phyloP scores from a whole-genome alignment of 805 yeast species.

The Metschnikowia cerradonensis region DNA sequence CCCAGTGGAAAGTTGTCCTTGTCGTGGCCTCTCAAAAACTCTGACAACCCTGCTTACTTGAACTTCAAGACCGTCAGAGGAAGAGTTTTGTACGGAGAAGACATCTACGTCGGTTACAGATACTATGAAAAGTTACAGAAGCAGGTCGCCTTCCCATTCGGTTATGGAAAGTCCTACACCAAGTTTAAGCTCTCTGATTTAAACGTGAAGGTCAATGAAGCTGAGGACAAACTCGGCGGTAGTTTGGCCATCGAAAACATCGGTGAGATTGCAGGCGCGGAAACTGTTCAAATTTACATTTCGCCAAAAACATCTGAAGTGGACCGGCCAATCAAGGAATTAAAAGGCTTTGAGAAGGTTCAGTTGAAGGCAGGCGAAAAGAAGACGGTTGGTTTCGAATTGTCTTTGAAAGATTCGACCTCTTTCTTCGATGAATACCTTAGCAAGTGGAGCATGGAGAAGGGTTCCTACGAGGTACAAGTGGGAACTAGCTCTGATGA shows the following conservation, averaged over 20 bases:
- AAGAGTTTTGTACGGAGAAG: conserved; percentile 58
- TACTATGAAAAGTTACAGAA: conserved; percentile 51
- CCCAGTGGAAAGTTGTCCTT: conserved; percentile 59
- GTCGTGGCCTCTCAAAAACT: conserved; percentile 48
- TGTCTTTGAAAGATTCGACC: conserved; percentile 47
- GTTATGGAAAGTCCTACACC: conserved; percentile 60
- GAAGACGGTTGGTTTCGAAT: conserved; percentile 31
- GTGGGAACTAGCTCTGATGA: conserved; percentile 42
- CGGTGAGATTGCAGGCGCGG: conserved; percentile 48
- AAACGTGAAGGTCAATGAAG: conserved; percentile 20
- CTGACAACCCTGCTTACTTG: conserved; percentile 56
- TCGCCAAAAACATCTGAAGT: conserved; percentile 33
- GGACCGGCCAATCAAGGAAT: conserved; percentile 55
- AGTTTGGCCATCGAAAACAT: conserved; percentile 44
- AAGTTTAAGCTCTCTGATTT: conserved; percentile 41
- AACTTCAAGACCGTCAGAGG: conserved; percentile 52
- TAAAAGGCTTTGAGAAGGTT: conserved; percentile 55
- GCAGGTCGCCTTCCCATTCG: conserved; percentile 56
- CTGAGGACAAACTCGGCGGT: conserved; percentile 26
- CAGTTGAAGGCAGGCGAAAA: conserved; percentile 42
- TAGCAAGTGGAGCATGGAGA: conserved; percentile 48
- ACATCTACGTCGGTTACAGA: conserved; percentile 60
- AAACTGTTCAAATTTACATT: conserved; percentile 54
- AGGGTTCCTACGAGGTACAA: conserved; percentile 46
- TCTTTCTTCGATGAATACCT: conserved; percentile 51